phyloP scores from a whole-genome alignment of 78 protist genomes.

The Chrysochromulina tobinii region DNA sequence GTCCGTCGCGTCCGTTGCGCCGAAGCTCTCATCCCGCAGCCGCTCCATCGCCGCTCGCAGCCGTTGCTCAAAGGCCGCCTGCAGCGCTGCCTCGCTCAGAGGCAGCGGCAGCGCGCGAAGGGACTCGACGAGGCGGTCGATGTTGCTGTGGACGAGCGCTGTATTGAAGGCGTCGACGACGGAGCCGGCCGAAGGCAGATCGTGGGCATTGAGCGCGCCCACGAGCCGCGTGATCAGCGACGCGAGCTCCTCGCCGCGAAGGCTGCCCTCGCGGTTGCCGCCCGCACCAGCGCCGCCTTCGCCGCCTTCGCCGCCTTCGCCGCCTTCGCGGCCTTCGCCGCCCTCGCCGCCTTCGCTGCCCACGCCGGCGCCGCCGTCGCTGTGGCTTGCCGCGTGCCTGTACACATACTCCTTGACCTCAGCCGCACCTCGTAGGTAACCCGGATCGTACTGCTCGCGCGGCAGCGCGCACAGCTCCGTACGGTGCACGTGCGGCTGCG shows the following conservation, averaged over 20 bases:
- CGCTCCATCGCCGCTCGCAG: background rate
- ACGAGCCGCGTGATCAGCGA: background rate
- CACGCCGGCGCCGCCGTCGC: too few species aligned
- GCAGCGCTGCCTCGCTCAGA: background rate
- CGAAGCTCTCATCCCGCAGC: background rate
- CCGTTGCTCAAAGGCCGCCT: background rate
- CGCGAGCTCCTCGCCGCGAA: background rate
- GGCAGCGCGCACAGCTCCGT: background rate
- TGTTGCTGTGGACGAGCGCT: background rate
- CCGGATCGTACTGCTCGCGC: background rate
- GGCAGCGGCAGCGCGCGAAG: background rate
- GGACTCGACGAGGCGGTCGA: background rate
- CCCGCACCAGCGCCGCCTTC: too few species aligned
- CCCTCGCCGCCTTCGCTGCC: background rate
- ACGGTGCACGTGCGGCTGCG: background rate
- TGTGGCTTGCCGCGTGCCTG: background rate
- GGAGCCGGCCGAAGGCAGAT: background rate
- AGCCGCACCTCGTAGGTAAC: background rate
- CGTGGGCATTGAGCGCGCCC: background rate
- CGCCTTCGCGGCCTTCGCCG: too few species aligned
- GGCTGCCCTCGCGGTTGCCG: too few species aligned
- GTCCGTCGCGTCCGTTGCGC: background rate
- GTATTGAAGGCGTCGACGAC: slow-evolving; percentile 1
- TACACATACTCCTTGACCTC: background rate
- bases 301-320: too few species aligned